Conservation (phyloP, 768 basidiomycete genomes). For the Infundibulicybe gibba region DNA sequence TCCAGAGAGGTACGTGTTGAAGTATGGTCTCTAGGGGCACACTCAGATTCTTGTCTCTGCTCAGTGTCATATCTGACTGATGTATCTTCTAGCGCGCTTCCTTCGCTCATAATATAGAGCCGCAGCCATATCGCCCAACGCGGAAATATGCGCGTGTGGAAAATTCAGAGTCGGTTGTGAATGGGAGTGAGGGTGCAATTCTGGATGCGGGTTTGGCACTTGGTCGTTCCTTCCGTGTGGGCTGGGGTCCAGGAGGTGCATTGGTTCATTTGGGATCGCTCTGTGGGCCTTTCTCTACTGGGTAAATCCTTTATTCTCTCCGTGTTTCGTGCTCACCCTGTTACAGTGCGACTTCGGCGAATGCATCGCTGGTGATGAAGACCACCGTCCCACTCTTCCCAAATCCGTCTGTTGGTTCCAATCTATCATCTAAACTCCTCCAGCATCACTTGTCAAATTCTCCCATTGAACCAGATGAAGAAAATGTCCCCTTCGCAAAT, state of each 20-base stretch:
- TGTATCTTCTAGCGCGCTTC: constrained; percentile 59
- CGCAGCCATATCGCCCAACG: constrained; percentile 66
- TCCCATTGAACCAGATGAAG: constrained; percentile 65
- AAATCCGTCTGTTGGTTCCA: constrained; percentile 25
- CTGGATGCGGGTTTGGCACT: constrained; percentile 83
- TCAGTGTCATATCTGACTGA: constrained; percentile 2
- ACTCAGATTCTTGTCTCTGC: background rate
- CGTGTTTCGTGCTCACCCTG: background rate
- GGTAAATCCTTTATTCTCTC: constrained; percentile 37
- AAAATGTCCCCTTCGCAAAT: constrained; percentile 65
- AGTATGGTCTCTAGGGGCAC: background rate
- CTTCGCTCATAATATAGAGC: constrained; percentile 71
- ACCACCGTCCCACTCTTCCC: constrained; percentile 42
- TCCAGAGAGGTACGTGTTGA: constrained; percentile 50
- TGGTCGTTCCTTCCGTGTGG: constrained; percentile 84
- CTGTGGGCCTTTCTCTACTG: constrained; percentile 49
- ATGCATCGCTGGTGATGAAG: constrained; percentile 55
- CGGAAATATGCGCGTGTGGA: constrained; percentile 79
- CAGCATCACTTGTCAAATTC: constrained; percentile 76
- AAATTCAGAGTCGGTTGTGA: constrained; percentile 59
- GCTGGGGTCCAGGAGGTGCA: constrained; percentile 83
- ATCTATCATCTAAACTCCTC: constrained; percentile 59
- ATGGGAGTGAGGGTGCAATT: constrained; percentile 59
- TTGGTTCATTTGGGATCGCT: constrained; percentile 77
- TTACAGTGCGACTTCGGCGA: constrained; percentile 50